Evolutionary conservation across 495 filamentous ascomycete species (phyloP), one percentile per base, ranked within the genome.

Genomic region (Podospora pseudoanserina): DNA sequence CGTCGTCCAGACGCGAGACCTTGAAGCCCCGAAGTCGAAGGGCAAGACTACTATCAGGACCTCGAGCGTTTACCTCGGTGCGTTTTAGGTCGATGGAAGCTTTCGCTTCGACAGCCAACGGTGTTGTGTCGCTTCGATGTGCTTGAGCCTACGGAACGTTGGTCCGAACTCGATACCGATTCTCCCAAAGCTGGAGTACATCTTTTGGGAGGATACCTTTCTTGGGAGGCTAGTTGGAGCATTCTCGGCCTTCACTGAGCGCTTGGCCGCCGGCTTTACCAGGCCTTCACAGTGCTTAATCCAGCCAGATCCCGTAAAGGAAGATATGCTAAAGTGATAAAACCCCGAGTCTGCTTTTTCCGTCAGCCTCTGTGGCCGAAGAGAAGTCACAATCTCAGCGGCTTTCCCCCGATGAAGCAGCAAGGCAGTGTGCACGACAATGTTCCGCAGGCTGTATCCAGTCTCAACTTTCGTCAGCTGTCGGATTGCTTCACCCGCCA

Each of bases 321-420:
- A 80, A 18, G 76, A 68, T 59, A 87, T 82, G 2, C 70, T 71
- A 57, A 86, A 86, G 0, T 82, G 76, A 32, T 74, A 83, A 79
- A 78, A 85, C 0, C 73, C 60, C 9, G 78, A 80, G 4, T 82
- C 78, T 4, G 66, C 32, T 11, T 70, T 64, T 54, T 81, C 77
- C 0, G 77, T 81, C 2, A 84, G 70, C 11, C 67, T 65, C 6
- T 67, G 71, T 0, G 70, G 79, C 3, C 76, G 73, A 2, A 86
- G 60, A 1, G 64, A 74, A 5, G 84, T 85, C 1, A 84, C 64
- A 9, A 86, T 64, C 68, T 86, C 82, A 15, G 71, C 67, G 0
- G 72, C 32, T 28, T 77, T 72, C 0, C 58, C 65, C 0, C 83
- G 77, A 6, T 60, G 59, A 4, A 87, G 57, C 4, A 82, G 68